Base-by-base conservation (phyloP, 805 yeast species). In the Kazachstania psychrophila region DNA sequence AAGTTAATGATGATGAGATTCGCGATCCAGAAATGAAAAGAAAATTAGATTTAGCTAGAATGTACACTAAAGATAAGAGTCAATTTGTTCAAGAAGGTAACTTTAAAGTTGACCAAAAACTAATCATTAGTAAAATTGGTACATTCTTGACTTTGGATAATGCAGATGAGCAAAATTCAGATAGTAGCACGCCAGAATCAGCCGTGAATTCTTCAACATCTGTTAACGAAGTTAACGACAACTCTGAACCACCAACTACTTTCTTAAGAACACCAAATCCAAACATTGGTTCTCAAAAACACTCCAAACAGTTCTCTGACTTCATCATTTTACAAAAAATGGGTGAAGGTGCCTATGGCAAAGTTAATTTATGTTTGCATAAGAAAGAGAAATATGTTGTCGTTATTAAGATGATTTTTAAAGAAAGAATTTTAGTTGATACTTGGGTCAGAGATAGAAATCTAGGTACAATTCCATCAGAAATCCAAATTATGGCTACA, bases 331-430 rank as follows among this genome's bases (percentile, higher is more conserved):
- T 86, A 30, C 81, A 83, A 54, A 75, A 77, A 43, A 75, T 92
- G 77, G 98, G 98, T 1, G 89, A 83, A 57, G 98, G 98, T 26
- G 96, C 97, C 0, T 92, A 92, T 53, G 98, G 98, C 10, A 84
- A 85, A 53, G 98, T 92, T 14, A 79, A 85, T 18, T 68, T 85
- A 17, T 92, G 84, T 4, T 72, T 72, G 55, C 82, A 79, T 51
- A 73, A 70, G 31, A 66, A 69, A 19, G 86, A 82, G 47, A 60
- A 61, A 2, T 79, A 83, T 55, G 72, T 69, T 42, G 79, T 86
- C 28, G 84, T 92, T 13, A 74, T 88, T 40, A 92, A 92, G 58
- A 77, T 94, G 48, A 92, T 92, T 34, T 82, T 84, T 54, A 92
- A 92, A 52, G 95, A 86, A 48, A 72, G 95, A 40, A 92, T 92